phyloP scores from a whole-genome alignment of 257 asterid species.

The Fraxinus quadrangulata region DNA sequence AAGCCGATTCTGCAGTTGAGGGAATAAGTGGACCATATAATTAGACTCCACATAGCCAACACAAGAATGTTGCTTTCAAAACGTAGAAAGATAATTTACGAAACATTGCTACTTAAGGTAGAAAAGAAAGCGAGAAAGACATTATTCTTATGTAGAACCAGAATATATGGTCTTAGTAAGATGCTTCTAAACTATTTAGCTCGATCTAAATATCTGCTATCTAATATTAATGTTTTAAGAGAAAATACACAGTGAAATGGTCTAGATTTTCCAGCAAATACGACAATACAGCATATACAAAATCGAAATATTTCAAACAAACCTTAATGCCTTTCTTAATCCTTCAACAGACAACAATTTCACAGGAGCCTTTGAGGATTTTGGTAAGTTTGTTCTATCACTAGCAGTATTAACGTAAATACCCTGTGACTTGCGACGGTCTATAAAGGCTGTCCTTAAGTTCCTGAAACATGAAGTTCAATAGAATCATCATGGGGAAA shows the following conservation, averaged over 20 bases:
- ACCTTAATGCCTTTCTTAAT: constrained; percentile 84
- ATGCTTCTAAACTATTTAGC: neutral
- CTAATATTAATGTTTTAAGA: neutral
- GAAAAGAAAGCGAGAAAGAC: neutral
- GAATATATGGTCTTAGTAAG: neutral
- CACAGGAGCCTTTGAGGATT: constrained; percentile 52
- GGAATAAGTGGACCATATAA: neutral
- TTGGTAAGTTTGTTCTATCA: constrained; percentile 41
- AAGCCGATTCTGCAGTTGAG: neutral
- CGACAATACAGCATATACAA: neutral
- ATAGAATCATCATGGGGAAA: constrained; percentile 21
- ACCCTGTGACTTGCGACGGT: constrained; percentile 73
- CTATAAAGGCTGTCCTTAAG: constrained; percentile 69
- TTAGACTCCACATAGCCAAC: neutral
- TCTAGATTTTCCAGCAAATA: neutral
- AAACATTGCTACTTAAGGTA: neutral
- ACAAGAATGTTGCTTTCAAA: neutral
- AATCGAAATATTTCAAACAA: constrained; percentile 21
- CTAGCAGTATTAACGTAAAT: constrained; percentile 61
- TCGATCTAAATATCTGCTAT: neutral
- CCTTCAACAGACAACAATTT: constrained; percentile 84
- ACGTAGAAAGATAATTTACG: neutral
- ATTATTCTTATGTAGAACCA: neutral
- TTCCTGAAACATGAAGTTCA: constrained; percentile 53
- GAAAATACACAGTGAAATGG: constrained; percentile 4